Evolutionary conservation across 2,329 filamentous ascomycete genomes (phyloP), one percentile per base, ranked within the genome.

Genomic region (Aspergillus sp.): DNA sequence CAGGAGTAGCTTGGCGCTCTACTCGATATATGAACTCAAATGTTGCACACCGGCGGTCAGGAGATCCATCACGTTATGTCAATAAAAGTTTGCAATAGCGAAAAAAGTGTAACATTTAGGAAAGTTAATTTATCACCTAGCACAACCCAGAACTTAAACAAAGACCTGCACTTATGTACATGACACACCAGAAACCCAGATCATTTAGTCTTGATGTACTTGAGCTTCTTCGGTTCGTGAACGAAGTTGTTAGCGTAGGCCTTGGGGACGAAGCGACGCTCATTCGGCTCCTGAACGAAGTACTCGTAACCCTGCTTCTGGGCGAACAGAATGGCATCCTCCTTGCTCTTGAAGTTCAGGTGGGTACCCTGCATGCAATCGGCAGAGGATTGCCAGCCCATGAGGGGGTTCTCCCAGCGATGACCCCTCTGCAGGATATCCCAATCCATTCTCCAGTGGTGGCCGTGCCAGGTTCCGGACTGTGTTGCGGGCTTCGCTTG

Each of bases 241-340:
- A 93, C 75, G 79, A 98, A 99, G 82, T 98, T 97, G 80, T 96
- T 96, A 63, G 95, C 94, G 77, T 99, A 99, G 10, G 91, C 90
- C 87, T 99, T 99, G 63, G 92, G 91, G 15, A 87, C 82, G 70
- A 97, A 89, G 73, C 89, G 90, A 74, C 95, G 88, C 79, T 87
- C 87, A 73, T 97, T 96, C 38, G 95, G 94, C 81, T 98, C 95
- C 83, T 98, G 95, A 23, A 99, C 93, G 76, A 95, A 98, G 80
- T 97, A 99, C 76, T 99, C 94, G 76, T 99, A 99, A 38, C 96
- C 95, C 79, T 99, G 95, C 85, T 98, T 99, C 82, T 98, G 91
- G 23, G 96, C 95, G 74, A 99, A 99, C 61, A 84, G 82, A 72
- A 99, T 94, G 66, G 95, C 95, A 70, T 97, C 94, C 76, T 98